These are phyloP conservation scores for Lipomyces oligophaga DNA, from an alignment of 805 yeast species.

Conservation along the genomic window DNA sequence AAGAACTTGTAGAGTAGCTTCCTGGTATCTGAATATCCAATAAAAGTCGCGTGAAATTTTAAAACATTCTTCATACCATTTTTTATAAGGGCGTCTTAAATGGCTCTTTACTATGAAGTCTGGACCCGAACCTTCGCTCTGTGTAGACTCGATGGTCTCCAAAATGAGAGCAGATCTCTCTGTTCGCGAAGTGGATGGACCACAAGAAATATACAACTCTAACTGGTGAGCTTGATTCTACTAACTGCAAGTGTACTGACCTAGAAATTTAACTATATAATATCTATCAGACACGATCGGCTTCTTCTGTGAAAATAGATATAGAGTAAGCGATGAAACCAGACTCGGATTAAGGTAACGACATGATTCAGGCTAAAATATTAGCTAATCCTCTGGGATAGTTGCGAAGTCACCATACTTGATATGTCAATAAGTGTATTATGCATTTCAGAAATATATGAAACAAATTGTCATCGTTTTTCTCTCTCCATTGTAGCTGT, in stretches of 20 bases:
- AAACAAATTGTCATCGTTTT: conserved; percentile 12
- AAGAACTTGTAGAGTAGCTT: neutral
- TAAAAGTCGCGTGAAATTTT: conserved; percentile 18
- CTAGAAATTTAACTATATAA: conserved; percentile 6
- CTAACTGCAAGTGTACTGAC: neutral
- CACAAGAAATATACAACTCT: conserved; percentile 2
- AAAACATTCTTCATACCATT: conserved; percentile 16
- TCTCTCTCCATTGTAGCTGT: conserved; percentile 22
- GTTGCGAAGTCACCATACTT: neutral
- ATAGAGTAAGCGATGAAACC: conserved; percentile 9
- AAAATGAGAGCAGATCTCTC: too few species aligned
- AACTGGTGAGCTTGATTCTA: neutral
- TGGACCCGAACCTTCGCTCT: too few species aligned
- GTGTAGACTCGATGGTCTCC: too few species aligned
- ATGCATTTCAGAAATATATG: conserved; percentile 12
- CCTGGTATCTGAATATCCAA: conserved; percentile 18
- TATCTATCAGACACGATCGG: conserved; percentile 11
- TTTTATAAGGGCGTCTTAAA: conserved; percentile 14
- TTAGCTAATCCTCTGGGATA: too few species aligned
- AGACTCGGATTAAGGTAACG: conserved; percentile 3
- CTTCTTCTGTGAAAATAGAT: conserved; percentile 18
- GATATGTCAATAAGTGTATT: conserved; percentile 4
- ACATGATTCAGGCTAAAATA: conserved; percentile 13
- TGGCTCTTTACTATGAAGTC: conserved; percentile 18
- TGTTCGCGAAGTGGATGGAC: neutral